Evolutionary conservation across 2,329 filamentous ascomycete species (phyloP).

Genomic region (Botrytis aclada): DNA sequence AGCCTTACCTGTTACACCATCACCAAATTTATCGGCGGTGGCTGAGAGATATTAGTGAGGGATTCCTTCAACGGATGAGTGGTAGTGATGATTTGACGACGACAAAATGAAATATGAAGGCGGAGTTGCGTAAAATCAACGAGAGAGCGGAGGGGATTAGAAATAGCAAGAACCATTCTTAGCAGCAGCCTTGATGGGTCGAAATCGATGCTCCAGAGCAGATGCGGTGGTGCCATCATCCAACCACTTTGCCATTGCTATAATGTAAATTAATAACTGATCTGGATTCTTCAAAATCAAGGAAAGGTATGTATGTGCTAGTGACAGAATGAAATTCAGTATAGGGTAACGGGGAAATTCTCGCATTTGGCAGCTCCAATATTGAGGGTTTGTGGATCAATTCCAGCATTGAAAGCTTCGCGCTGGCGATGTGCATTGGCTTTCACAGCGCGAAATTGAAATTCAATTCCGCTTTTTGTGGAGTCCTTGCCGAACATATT

Average conservation of each 20-base stretch:
- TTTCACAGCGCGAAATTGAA: constrained; percentile 58
- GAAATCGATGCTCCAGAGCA: constrained; percentile 35
- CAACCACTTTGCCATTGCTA: constrained; percentile 30
- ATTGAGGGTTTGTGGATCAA: constrained; percentile 42
- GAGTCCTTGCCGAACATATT: constrained; percentile 51
- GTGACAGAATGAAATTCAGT: not conserved
- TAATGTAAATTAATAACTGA: constrained; percentile 24
- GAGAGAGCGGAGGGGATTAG: not conserved
- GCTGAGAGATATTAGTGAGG: constrained; percentile 34
- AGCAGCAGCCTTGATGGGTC: constrained; percentile 34
- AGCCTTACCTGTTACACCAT: constrained; percentile 34
- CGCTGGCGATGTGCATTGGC: constrained; percentile 50
- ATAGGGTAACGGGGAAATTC: constrained; percentile 1
- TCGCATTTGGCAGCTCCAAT: constrained; percentile 25
- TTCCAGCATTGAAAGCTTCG: constrained; percentile 44
- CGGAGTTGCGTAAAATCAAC: not conserved
- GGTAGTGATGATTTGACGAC: constrained; percentile 14
- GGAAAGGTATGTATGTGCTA: constrained; percentile 21
- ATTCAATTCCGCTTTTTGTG: constrained; percentile 56
- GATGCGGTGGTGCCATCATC: constrained; percentile 29
- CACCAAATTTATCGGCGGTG: constrained; percentile 31
- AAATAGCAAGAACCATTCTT: constrained; percentile 15
- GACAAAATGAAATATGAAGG: constrained; percentile 22
- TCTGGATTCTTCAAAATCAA: not conserved
- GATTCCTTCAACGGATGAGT: constrained; percentile 17